phyloP scores from a whole-genome alignment of 495 filamentous ascomycete genomes.

The Penicilliopsis zonata region DNA sequence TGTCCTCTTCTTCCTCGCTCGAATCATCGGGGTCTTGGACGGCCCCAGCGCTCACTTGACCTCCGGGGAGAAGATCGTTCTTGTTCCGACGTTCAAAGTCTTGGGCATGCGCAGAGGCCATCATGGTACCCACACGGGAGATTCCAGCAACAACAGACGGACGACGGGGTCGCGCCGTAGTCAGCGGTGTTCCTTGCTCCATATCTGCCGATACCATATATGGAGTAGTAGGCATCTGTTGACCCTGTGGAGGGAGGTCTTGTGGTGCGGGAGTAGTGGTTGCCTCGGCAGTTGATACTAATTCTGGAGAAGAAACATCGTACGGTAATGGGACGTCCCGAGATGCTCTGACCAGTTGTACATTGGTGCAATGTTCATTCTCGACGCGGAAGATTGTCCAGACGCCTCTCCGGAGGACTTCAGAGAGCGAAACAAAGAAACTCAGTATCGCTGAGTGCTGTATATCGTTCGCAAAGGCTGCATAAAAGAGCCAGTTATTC shows the following conservation, averaged over 20 bases:
- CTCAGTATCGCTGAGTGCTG: constrained; percentile 72
- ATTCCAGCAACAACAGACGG: constrained; percentile 16
- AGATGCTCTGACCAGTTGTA: constrained; percentile 70
- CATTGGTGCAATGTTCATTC: constrained; percentile 90
- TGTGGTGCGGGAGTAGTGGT: background rate
- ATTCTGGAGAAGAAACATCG: constrained; percentile 31
- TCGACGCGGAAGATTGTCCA: constrained; percentile 93
- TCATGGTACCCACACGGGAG: constrained; percentile 42
- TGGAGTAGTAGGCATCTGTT: constrained; percentile 5
- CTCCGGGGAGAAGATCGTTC: constrained; percentile 22
- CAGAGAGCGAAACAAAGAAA: constrained; percentile 63
- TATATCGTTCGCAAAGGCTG: constrained; percentile 61
- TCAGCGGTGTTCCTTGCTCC: constrained; percentile 17
- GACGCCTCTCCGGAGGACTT: constrained; percentile 70
- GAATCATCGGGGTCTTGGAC: constrained; percentile 14
- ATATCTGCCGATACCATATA: constrained; percentile 13
- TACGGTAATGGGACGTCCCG: constrained; percentile 77
- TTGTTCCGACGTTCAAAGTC: constrained; percentile 72
- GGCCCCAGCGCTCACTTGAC: constrained; percentile 8
- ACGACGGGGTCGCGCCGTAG: constrained; percentile 14
- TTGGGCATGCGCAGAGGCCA: constrained; percentile 68
- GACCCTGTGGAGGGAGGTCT: constrained; percentile 2
- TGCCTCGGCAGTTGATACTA: constrained; percentile 1
- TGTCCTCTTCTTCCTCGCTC: constrained; percentile 26
- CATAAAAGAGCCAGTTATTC: constrained; percentile 93